A percentile compares a stretch with the other conserved stretches of the same genome.
phyloP scores from a whole-genome alignment of 73 alveolate species.

The Stentor coeruleus region DNA sequence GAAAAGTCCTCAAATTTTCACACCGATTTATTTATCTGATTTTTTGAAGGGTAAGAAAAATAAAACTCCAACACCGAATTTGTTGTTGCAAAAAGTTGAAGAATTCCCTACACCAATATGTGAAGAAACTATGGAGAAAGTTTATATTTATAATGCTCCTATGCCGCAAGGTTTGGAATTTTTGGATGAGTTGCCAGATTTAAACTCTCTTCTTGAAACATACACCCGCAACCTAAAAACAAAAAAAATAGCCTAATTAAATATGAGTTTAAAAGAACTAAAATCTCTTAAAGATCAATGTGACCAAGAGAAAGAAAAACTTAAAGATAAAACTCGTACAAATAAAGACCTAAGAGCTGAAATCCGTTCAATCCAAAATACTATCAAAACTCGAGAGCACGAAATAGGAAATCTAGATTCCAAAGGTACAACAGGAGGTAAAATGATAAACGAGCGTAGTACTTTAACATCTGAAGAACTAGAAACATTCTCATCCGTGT shows the following conservation, averaged over 20 bases:
- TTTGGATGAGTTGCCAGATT: neutral
- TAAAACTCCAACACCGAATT: neutral
- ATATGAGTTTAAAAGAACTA: neutral
- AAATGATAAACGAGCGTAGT: neutral
- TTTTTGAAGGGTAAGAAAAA: too few relatives aligned
- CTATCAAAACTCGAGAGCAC: neutral
- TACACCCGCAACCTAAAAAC: neutral
- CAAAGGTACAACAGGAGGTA: neutral
- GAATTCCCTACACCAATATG: neutral
- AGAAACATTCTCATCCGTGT: neutral
- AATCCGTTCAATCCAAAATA: neutral
- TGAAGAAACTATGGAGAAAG: neutral
- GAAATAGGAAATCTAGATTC: neutral
- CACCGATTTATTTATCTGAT: neutral
- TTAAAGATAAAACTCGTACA: neutral
- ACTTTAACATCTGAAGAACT: neutral
- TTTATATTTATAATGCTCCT: neutral
- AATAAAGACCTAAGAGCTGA: neutral
- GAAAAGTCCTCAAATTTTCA: too few relatives aligned
- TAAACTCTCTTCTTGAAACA: neutral
- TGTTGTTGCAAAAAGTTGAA: neutral
- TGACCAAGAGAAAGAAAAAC: neutral
- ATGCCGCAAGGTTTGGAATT: neutral
- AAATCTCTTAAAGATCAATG: neutral
- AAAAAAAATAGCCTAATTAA: too few relatives aligned